Percentiles rank a stretch among this genome's conserved stretches.
Conservation (phyloP, 352 stramenopile species). For the Thalassiosira hispida region DNA sequence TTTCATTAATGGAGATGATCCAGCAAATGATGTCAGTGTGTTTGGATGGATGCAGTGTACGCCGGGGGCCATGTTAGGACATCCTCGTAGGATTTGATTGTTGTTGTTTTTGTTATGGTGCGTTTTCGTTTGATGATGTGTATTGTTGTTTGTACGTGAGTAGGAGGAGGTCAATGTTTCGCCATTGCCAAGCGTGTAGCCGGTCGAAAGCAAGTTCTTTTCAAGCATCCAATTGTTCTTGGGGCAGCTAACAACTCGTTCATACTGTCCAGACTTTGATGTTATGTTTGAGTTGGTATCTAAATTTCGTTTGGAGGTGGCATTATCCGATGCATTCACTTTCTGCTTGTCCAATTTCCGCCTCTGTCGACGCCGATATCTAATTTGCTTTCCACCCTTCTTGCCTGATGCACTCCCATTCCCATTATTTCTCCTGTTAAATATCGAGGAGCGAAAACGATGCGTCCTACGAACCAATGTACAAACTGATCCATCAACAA, state of each 20-base stretch:
- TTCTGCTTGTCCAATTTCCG: slow-evolving; percentile 4
- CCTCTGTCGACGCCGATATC: slow-evolving; percentile 15
- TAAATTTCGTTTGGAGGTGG: not conserved
- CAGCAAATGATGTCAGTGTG: slow-evolving; percentile 61
- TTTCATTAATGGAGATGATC: slow-evolving; percentile 59
- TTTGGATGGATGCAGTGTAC: slow-evolving; percentile 69
- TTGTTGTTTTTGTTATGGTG: not conserved
- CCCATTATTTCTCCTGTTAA: slow-evolving; percentile 17
- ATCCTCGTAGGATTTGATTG: slow-evolving; percentile 30
- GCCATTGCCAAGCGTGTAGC: slow-evolving; percentile 39
- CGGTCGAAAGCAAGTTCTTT: slow-evolving; percentile 47
- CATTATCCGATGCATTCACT: not conserved
- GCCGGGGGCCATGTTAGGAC: slow-evolving; percentile 65
- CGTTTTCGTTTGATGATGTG: not conserved
- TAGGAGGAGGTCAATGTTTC: slow-evolving; percentile 17
- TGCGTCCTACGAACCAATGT: slow-evolving; percentile 63
- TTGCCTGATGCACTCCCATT: not conserved
- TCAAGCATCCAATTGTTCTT: slow-evolving; percentile 51
- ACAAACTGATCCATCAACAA: slow-evolving; percentile 78
- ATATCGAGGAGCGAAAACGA: slow-evolving; percentile 17
- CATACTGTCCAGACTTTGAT: not conserved
- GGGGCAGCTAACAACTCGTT: not conserved
- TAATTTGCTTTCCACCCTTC: slow-evolving; percentile 1
- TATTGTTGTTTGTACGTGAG: not conserved
- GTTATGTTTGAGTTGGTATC: no score